phyloP scores from a whole-genome alignment of 148 eudicot genomes.

The Rhododendron vialii region DNA sequence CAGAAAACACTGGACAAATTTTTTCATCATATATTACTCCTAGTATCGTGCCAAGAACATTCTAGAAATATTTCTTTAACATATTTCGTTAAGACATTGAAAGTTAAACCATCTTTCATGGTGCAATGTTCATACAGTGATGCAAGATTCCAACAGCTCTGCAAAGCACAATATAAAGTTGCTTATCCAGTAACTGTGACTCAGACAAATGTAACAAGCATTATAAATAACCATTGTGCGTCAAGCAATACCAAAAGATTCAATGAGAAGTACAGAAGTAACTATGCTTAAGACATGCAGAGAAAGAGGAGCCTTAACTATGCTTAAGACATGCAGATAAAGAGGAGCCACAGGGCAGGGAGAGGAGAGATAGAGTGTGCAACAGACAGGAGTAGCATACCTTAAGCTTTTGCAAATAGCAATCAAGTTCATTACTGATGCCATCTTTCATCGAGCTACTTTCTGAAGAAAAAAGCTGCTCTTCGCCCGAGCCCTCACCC shows the following conservation, averaged over 20 bases:
- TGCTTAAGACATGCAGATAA: background rate
- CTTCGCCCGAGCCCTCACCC: conserved; percentile 90
- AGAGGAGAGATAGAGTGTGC: no score
- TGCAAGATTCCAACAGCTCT: background rate
- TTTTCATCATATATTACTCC: background rate
- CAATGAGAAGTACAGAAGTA: background rate
- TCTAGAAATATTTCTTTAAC: background rate
- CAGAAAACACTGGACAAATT: background rate
- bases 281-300: background rate
- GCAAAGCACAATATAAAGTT: background rate
- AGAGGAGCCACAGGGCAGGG: background rate
- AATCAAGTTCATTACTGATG: conserved; percentile 51
- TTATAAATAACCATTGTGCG: background rate
- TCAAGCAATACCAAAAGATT: background rate
- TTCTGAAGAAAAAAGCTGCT: conserved; percentile 84
- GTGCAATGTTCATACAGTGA: background rate
- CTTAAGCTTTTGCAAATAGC: conserved; percentile 65
- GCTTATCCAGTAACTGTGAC: background rate
- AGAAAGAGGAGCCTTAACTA: background rate
- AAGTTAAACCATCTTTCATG: background rate
- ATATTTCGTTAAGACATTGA: background rate
- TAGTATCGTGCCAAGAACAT: background rate
- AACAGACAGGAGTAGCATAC: conserved; percentile 25
- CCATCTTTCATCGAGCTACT: conserved; percentile 40
- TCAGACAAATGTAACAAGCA: background rate